Percentiles rank a stretch among this genome's conserved stretches.
phyloP scores from a whole-genome alignment of 495 filamentous ascomycete genomes.

The Penicillium maclennaniae region DNA sequence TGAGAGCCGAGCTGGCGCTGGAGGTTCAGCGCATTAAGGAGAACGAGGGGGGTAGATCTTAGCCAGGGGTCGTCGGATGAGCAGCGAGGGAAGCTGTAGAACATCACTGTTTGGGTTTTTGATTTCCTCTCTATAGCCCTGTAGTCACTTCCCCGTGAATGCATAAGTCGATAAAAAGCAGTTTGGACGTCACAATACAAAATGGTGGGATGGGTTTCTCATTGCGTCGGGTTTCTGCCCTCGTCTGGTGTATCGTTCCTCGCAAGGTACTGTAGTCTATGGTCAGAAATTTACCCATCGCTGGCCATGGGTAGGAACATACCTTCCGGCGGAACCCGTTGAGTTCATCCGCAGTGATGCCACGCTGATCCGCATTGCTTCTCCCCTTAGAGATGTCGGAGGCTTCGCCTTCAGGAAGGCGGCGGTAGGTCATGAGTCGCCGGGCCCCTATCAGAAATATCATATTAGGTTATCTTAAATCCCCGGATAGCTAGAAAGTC shows the following conservation, averaged over 20 bases:
- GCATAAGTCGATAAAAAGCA: background rate
- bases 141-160: background rate
- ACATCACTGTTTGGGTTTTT: background rate
- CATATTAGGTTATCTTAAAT: background rate
- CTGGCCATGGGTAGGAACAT: background rate
- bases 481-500: background rate
- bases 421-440: slow-evolving; percentile 77
- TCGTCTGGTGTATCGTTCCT: background rate
- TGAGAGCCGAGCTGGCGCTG: slow-evolving; percentile 59
- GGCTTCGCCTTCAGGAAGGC: slow-evolving; percentile 60
- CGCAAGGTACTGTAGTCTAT: background rate
- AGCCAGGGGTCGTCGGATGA: slow-evolving; percentile 14
- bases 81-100: slow-evolving; percentile 24
- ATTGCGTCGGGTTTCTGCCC: slow-evolving; percentile 4
- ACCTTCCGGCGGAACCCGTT: slow-evolving; percentile 72
- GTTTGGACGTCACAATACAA: background rate
- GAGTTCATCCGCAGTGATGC: slow-evolving; percentile 65
- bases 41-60: slow-evolving; percentile 44
- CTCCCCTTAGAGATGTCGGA: slow-evolving; percentile 35
- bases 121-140: background rate
- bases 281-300: background rate
- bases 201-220: background rate
- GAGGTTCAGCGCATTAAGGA: slow-evolving; percentile 47
- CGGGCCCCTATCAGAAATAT: slow-evolving; percentile 62
- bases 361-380: slow-evolving; percentile 35